These are phyloP conservation scores for Toxoplasma gondii DNA, from an alignment of 169 alveolate species.

Conservation along the genomic window DNA sequence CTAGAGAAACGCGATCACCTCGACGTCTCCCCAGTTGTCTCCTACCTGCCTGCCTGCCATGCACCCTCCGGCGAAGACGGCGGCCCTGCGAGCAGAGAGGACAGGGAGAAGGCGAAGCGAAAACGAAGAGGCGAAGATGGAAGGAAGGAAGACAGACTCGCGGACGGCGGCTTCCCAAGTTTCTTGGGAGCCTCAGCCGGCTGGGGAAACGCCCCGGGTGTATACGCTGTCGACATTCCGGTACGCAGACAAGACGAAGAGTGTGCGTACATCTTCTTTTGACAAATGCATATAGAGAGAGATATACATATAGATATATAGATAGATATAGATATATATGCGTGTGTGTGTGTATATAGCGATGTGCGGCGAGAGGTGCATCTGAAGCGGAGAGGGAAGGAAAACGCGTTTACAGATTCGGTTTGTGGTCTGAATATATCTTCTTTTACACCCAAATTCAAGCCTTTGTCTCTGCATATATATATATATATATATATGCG, in stretches of 20 bases:
- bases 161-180: neutral
- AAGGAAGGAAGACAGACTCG: neutral
- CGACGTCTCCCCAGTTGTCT: conserved; percentile 28
- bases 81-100: neutral
- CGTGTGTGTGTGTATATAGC: neutral
- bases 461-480: neutral
- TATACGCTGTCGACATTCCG: neutral
- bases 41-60: neutral
- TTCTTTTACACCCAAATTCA: too few species aligned
- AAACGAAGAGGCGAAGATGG: neutral
- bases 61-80: neutral
- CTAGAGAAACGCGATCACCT: conserved; percentile 55
- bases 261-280: neutral
- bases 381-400: too few species aligned
- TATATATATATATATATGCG: neutral
- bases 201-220: neutral
- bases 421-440: too few species aligned
- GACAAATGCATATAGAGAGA: neutral
- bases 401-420: too few species aligned
- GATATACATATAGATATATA: too few species aligned
- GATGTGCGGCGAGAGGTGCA: too few species aligned
- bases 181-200: neutral
- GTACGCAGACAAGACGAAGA: neutral
- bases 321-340: neutral
- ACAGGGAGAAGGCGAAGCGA: neutral